These are phyloP conservation scores for Sarcomyxa edulis DNA, from an alignment of 768 basidiomycete species.

Conservation along the genomic window DNA sequence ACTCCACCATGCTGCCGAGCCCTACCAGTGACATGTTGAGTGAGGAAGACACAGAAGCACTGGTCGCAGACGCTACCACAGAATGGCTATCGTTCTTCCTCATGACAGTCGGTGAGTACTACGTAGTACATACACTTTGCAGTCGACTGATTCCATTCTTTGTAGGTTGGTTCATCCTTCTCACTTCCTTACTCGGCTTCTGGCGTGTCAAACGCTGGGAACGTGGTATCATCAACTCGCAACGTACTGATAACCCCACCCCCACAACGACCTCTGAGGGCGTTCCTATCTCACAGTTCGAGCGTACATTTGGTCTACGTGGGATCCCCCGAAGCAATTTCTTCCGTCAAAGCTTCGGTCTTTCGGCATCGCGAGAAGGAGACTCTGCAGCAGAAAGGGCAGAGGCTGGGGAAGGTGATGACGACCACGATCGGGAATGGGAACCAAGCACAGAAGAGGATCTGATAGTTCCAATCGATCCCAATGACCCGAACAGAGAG, in stretches of 20 bases:
- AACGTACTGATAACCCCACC: conserved; percentile 26
- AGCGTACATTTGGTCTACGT: conserved; percentile 32
- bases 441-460: conserved; percentile 28
- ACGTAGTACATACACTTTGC: neutral
- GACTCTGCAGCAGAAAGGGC: neutral
- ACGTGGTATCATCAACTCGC: conserved; percentile 62
- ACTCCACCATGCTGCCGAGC: conserved; percentile 18
- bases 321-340: conserved; percentile 34
- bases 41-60: conserved; percentile 22
- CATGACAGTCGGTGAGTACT: conserved; percentile 72
- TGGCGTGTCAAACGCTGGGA: conserved; percentile 92
- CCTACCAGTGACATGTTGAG: conserved; percentile 16
- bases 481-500: conserved; percentile 36
- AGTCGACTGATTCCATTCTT: neutral
- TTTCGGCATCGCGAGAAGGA: conserved; percentile 9
- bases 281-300: conserved; percentile 27
- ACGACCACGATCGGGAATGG: conserved; percentile 20
- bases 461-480: conserved; percentile 33
- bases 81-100: conserved; percentile 96
- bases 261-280: conserved; percentile 9
- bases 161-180: conserved; percentile 47
- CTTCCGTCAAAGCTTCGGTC: conserved; percentile 41
- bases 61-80: conserved; percentile 65
- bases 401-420: conserved; percentile 10
- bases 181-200: conserved; percentile 87